These are phyloP conservation scores for Cyberlindnera bimundalis DNA, from an alignment of 805 yeast species.

Conservation along the genomic window DNA sequence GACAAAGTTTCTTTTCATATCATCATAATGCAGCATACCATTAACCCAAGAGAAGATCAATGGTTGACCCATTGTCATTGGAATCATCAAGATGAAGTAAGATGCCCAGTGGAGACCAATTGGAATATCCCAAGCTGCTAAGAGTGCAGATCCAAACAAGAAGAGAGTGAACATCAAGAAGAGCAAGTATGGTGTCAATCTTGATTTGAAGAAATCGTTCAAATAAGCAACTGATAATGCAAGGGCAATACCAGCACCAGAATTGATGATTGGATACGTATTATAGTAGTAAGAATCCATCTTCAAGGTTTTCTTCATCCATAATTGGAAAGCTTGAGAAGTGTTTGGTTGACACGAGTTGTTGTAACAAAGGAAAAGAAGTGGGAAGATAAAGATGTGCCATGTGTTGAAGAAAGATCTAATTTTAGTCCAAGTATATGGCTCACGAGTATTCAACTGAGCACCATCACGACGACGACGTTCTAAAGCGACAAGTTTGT, in stretches of 20 bases:
- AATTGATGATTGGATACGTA: conserved; percentile 38
- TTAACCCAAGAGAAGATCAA: conserved; percentile 56
- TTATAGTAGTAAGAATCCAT: conserved; percentile 36
- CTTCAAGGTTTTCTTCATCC: conserved; percentile 40
- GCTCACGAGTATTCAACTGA: conserved; percentile 39
- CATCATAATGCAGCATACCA: conserved; percentile 36
- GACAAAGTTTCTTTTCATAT: conserved; percentile 34
- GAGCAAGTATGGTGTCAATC: conserved; percentile 36
- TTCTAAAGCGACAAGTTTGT: conserved; percentile 42
- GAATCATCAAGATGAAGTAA: conserved; percentile 46
- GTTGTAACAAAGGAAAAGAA: conserved; percentile 21
- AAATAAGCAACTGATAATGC: conserved; percentile 33
- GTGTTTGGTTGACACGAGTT: conserved; percentile 28
- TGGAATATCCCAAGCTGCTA: conserved; percentile 44
- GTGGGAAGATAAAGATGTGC: conserved; percentile 47
- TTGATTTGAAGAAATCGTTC: conserved; percentile 32
- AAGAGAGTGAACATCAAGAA: conserved; percentile 39
- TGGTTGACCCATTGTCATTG: conserved; percentile 53
- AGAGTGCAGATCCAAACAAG: conserved; percentile 35
- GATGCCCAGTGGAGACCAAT: conserved; percentile 47
- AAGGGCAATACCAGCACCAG: conserved; percentile 38
- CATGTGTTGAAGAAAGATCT: conserved; percentile 43
- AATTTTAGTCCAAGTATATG: conserved; percentile 39
- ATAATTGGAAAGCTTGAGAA: conserved; percentile 43
- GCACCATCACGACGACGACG: conserved; percentile 42